A percentile compares a stretch with the other conserved stretches of the same genome.
phyloP scores from a whole-genome alignment of 179 eudicot genomes.

The Sideroxylon spinosum region DNA sequence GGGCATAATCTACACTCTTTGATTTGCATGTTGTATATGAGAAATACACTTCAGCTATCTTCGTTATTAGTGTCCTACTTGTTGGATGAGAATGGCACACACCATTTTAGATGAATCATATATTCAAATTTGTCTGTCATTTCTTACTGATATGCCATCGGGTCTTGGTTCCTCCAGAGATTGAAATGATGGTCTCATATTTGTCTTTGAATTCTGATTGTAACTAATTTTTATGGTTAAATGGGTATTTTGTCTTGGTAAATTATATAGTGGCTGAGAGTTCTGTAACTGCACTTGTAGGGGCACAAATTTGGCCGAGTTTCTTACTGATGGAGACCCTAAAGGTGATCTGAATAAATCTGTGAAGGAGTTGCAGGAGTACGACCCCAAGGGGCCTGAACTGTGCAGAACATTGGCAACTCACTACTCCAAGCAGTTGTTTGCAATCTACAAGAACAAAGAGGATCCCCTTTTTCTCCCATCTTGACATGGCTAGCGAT shows the following conservation, averaged over 20 bases:
- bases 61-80: not conserved
- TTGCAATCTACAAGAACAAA: conserved; percentile 48
- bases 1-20: not conserved
- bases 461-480: conserved; percentile 57
- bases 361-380: conserved; percentile 48
- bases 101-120: too few relatives aligned
- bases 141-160: not conserved
- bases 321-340: conserved; percentile 59
- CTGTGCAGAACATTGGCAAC: conserved; percentile 50
- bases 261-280: not conserved
- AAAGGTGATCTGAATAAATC: conserved; percentile 44
- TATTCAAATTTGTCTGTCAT: not conserved
- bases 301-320: conserved; percentile 54
- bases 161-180: not conserved
- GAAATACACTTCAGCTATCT: not conserved
- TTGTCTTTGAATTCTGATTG: not conserved
- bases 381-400: conserved; percentile 41
- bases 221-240: not conserved
- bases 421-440: conserved; percentile 74
- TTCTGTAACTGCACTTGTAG: conserved; percentile 26
- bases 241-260: not conserved
- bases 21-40: not conserved
- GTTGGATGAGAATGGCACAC: not conserved
- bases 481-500: conserved; percentile 19
- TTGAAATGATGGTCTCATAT: not conserved